Conservation (phyloP, 345 rosid genomes). For the Lepidium aucheri region DNA sequence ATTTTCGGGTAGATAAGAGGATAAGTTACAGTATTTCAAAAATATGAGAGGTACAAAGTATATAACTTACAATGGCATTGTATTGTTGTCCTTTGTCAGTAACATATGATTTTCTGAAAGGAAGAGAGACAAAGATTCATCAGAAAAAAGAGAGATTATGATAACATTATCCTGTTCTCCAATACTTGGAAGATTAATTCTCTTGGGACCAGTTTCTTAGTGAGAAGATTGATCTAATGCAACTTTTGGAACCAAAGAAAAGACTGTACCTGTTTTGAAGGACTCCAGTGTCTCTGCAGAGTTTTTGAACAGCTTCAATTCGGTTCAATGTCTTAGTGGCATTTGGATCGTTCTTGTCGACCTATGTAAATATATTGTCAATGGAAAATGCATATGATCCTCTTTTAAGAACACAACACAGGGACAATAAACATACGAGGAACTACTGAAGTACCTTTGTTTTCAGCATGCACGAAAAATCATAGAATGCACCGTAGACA, state of each 20-base stretch:
- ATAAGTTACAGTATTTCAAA: neutral
- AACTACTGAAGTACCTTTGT: slow-evolving; percentile 42
- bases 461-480: slow-evolving; percentile 65
- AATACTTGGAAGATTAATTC: neutral
- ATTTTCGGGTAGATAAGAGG: neutral
- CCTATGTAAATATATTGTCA: slow-evolving; percentile 31
- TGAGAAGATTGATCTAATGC: neutral
- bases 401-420: neutral
- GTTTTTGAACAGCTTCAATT: slow-evolving; percentile 54
- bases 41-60: neutral
- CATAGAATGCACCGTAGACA: slow-evolving; percentile 83
- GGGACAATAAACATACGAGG: neutral
- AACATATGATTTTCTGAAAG: slow-evolving; percentile 57
- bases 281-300: slow-evolving; percentile 55
- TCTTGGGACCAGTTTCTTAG: neutral
- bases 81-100: slow-evolving; percentile 26
- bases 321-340: slow-evolving; percentile 49
- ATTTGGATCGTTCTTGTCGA: slow-evolving; percentile 66
- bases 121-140: slow-evolving; percentile 10
- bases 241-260: neutral
- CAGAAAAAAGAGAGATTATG: neutral
- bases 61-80: slow-evolving; percentile 19
- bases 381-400: neutral
- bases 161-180: neutral
- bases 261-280: slow-evolving; percentile 42